Evolutionary conservation across 73 alveolate species (phyloP), one percentile per base, ranked within the genome.

Genomic region (Paramecium caudatum): DNA sequence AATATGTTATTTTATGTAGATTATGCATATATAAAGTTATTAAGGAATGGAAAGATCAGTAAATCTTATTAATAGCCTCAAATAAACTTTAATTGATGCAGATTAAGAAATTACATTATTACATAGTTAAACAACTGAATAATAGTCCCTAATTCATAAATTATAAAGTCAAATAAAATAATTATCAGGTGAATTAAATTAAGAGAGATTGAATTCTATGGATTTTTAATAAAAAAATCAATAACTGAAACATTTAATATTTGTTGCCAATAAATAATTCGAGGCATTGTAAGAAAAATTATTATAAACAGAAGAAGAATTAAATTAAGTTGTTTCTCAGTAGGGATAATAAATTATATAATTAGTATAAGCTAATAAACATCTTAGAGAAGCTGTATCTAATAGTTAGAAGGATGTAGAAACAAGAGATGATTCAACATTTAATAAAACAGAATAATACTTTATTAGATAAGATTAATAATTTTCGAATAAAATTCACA

Each of bases 1-100:
- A 74, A 9, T n/a, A 74, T 36, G 21, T 36, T 15, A 47, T 23
- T 12, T 39, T 41, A 17, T 15, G 17, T 41, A 45, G 88, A 39
- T 45, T 74, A 41, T 41, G 62, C 65, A 68, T 68, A 68, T 34
- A 34, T 68, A 34, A 49, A 55, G 80, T 10, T 55, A 55, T 55
- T 55, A 55, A 55, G 80, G 80, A 15, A 55, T 43, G 65, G 88
- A 74, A 19, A 74, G 43, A 16, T 74, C 88, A 17, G 32, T 74
- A 43, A 45, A 45, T 45, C 47, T 74, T 1, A 15, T 74, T 9
- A 74, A 74, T 37, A 45, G 88, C 32, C 32, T 74, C 16, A 74
- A 74, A 47, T 16, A 74, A 45, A 21, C 88, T 37, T 16, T 74
- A 37, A 39, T 37, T 27, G 88, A 74, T 41, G 62, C 88, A 16